Conservation (phyloP, 2,329 filamentous ascomycete species). For the Fusarium sp. region DNA sequence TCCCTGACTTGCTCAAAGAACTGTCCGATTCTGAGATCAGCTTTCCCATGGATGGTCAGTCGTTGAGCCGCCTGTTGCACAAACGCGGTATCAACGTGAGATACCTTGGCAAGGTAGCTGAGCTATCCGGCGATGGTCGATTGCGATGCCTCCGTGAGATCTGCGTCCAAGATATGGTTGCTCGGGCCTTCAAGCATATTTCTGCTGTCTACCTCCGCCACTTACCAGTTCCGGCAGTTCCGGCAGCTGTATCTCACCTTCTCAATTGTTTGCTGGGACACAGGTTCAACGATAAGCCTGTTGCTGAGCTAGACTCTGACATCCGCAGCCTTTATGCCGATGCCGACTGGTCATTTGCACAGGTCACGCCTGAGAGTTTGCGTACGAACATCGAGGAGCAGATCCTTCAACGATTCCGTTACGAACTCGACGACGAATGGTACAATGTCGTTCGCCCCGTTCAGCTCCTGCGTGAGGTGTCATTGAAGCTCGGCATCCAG, state of each 20-base stretch:
- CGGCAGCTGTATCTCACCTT: constrained; percentile 83
- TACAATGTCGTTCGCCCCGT: constrained; percentile 74
- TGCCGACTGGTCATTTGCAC: constrained; percentile 82
- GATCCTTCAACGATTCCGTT: constrained; percentile 79
- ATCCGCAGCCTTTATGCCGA: constrained; percentile 83
- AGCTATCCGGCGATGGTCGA: constrained; percentile 75
- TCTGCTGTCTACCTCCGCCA: constrained; percentile 82
- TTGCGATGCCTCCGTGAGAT: constrained; percentile 82
- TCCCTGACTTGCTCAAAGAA: constrained; percentile 88
- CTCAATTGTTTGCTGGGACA: constrained; percentile 92
- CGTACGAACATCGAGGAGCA: constrained; percentile 77
- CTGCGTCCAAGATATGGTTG: constrained; percentile 89
- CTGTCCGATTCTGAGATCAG: constrained; percentile 92
- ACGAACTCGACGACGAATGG: constrained; percentile 76
- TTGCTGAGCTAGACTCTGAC: constrained; percentile 78
- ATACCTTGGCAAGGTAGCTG: constrained; percentile 88
- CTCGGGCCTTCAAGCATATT: constrained; percentile 95
- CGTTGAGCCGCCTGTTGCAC: constrained; percentile 87
- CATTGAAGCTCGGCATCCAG: constrained; percentile 90
- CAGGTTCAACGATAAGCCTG: constrained; percentile 79
- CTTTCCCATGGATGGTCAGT: constrained; percentile 98
- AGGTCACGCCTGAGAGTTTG: constrained; percentile 79
- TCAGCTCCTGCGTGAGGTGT: constrained; percentile 89
- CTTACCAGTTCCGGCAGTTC: constrained; percentile 82
- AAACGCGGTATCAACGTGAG: constrained; percentile 97